These are phyloP conservation scores for Cutaneotrichosporon spelunceum DNA, from an alignment of 1,284 basidiomycete species.

Conservation along the genomic window DNA sequence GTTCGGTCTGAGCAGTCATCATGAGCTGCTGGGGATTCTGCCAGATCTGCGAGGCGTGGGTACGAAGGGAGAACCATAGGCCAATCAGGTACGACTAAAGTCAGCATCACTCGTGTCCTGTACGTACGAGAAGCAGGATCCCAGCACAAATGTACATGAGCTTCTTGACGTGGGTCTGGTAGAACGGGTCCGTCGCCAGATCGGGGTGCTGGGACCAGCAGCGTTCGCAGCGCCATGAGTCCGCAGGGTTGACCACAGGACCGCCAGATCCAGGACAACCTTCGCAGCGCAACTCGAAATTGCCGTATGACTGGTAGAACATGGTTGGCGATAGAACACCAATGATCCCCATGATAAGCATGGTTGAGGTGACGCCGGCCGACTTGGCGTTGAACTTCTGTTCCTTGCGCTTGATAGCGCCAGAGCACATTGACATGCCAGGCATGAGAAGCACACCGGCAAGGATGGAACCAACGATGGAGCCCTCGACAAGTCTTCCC, in stretches of 20 bases:
- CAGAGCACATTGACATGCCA: slow-evolving; percentile 93
- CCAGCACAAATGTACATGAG: slow-evolving; percentile 93
- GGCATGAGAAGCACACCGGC: slow-evolving; percentile 98
- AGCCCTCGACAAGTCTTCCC: slow-evolving; percentile 92
- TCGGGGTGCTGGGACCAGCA: slow-evolving; percentile 96
- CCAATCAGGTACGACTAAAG: slow-evolving; percentile 90
- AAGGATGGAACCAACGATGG: slow-evolving; percentile 88
- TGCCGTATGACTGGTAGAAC: slow-evolving; percentile 97
- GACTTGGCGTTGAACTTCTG: slow-evolving; percentile 97
- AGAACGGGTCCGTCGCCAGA: slow-evolving; percentile 90
- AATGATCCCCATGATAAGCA: slow-evolving; percentile 99
- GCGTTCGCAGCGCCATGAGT: slow-evolving; percentile 79
- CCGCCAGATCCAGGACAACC: slow-evolving; percentile 65
- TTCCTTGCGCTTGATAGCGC: slow-evolving; percentile 86
- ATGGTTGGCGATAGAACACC: slow-evolving; percentile 92
- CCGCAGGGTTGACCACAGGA: slow-evolving; percentile 40
- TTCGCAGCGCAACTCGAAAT: slow-evolving; percentile 91
- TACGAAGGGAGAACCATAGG: slow-evolving; percentile 97
- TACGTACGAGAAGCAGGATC: slow-evolving; percentile 79
- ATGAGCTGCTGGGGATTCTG: slow-evolving; percentile 89
- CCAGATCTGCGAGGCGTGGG: slow-evolving; percentile 98
- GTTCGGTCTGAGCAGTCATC: slow-evolving; percentile 62
- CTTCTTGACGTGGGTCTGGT: slow-evolving; percentile 87
- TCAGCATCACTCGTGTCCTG: background rate
- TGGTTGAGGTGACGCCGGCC: slow-evolving; percentile 97